Evolutionary conservation across 176 grass and related monocot species (phyloP).

Genomic region (Carex scoparia): DNA sequence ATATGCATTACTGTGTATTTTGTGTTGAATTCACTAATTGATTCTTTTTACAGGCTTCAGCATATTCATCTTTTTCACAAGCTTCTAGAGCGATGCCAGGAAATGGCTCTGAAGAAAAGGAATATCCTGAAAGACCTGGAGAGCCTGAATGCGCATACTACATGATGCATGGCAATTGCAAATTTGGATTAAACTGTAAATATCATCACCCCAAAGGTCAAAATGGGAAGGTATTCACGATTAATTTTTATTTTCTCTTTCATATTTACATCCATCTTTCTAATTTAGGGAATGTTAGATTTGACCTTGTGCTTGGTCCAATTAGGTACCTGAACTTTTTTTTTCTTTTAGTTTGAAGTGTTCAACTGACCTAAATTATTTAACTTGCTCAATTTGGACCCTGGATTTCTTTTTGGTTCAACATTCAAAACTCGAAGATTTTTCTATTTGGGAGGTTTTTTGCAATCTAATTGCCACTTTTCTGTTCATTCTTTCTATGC

Average conservation of each 20-base stretch:
- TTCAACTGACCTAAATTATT: neutral
- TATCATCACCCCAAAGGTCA: slow-evolving; percentile 45
- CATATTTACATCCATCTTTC: neutral
- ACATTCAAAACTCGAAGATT: neutral
- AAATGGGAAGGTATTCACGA: neutral
- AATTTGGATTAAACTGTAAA: slow-evolving; percentile 43
- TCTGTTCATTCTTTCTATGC: neutral
- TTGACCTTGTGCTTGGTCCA: neutral
- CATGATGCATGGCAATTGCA: slow-evolving; percentile 51
- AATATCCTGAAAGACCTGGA: slow-evolving; percentile 49
- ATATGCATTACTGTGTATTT: neutral
- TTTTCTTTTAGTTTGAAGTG: neutral
- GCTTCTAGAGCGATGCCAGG: neutral
- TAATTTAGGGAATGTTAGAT: neutral
- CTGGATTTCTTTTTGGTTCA: neutral
- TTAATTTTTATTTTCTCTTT: neutral
- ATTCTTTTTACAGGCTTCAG: neutral
- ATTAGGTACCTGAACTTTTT: neutral
- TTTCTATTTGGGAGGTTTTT: neutral
- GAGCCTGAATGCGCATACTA: slow-evolving; percentile 33
- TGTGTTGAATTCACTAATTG: neutral
- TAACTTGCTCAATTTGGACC: neutral
- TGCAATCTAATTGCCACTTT: neutral
- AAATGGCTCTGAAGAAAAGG: neutral
- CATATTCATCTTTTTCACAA: neutral